Percentiles rank a stretch among this genome's conserved stretches.
These are phyloP conservation scores for Psilocybe cyanescens DNA, from an alignment of 768 basidiomycete species.

Conservation along the genomic window DNA sequence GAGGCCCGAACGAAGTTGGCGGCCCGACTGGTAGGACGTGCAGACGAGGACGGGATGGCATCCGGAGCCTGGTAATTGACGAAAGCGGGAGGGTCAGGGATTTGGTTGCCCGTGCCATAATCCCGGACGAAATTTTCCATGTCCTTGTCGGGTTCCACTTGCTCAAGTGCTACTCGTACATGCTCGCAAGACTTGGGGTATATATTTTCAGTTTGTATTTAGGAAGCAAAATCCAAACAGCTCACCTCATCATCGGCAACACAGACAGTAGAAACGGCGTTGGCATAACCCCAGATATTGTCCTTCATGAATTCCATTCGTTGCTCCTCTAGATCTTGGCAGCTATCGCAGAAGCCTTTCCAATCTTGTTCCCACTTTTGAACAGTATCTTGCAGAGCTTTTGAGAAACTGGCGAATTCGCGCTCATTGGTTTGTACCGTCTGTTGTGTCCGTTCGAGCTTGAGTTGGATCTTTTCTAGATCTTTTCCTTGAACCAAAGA, in stretches of 20 bases:
- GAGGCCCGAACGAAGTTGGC: slow-evolving; percentile 56
- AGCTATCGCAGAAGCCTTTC: slow-evolving; percentile 92
- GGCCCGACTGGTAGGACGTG: slow-evolving; percentile 57
- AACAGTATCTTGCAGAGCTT: slow-evolving; percentile 76
- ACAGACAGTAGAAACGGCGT: slow-evolving; percentile 94
- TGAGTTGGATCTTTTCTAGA: slow-evolving; percentile 85
- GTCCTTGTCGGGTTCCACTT: slow-evolving; percentile 86
- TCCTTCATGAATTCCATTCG: slow-evolving; percentile 95
- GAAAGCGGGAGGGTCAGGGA: slow-evolving; percentile 88
- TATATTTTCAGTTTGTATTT: slow-evolving; percentile 8
- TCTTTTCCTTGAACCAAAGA: slow-evolving; percentile 93
- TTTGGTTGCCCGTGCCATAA: slow-evolving; percentile 86
- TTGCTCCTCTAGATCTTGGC: slow-evolving; percentile 95
- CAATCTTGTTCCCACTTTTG: slow-evolving; percentile 92
- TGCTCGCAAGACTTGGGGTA: slow-evolving; percentile 87
- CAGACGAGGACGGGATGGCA: slow-evolving; percentile 62
- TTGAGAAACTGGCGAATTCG: slow-evolving; percentile 89
- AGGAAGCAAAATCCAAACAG: slow-evolving; percentile 9
- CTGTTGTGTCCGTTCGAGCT: slow-evolving; percentile 89
- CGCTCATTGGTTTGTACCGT: slow-evolving; percentile 91
- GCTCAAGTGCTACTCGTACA: slow-evolving; percentile 83
- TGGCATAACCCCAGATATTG: slow-evolving; percentile 95
- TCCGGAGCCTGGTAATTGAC: slow-evolving; percentile 79
- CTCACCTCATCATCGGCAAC: slow-evolving; percentile 93
- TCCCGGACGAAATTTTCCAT: slow-evolving; percentile 88